phyloP scores from a whole-genome alignment of 305 asterid genomes.

The Fraxinus sp. region DNA sequence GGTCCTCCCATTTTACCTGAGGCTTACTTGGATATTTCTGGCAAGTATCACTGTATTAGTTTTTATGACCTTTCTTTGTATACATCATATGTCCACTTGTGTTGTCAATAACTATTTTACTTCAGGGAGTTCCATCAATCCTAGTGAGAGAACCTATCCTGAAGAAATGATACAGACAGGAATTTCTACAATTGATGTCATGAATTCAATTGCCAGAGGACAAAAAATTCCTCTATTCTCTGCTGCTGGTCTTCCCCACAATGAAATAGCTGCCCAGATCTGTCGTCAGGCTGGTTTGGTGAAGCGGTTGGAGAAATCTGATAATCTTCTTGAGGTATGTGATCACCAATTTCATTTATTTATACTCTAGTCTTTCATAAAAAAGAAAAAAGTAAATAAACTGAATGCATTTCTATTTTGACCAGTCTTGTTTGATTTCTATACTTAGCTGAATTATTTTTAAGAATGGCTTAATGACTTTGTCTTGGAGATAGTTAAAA shows the following conservation, averaged over 20 bases:
- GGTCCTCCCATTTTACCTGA: conserved; percentile 99
- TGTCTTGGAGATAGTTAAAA: background rate
- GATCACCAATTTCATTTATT: conserved; percentile 8
- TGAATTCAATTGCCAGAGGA: conserved; percentile 98
- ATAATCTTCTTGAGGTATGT: conserved; percentile 77
- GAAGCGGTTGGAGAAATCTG: conserved; percentile 86
- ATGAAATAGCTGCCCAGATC: conserved; percentile 98
- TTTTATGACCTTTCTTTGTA: conserved; percentile 12
- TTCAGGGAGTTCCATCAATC: conserved; percentile 97
- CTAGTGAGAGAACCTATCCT: conserved; percentile 98
- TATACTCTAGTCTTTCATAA: background rate
- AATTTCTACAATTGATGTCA: conserved; percentile 94
- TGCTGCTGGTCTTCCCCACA: conserved; percentile 99
- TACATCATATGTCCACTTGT: conserved; percentile 7
- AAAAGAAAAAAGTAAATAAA: background rate
- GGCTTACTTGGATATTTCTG: conserved; percentile 98
- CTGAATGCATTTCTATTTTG: background rate
- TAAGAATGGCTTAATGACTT: background rate
- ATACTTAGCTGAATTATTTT: background rate
- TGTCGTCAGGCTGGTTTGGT: conserved; percentile 99
- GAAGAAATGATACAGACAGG: conserved; percentile 99
- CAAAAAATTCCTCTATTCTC: conserved; percentile 97
- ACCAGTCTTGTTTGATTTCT: background rate
- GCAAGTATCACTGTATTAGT: conserved; percentile 42
- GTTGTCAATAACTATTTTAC: conserved; percentile 29